phyloP scores from a whole-genome alignment of 768 basidiomycete species.

The Dioszegia hungarica region DNA sequence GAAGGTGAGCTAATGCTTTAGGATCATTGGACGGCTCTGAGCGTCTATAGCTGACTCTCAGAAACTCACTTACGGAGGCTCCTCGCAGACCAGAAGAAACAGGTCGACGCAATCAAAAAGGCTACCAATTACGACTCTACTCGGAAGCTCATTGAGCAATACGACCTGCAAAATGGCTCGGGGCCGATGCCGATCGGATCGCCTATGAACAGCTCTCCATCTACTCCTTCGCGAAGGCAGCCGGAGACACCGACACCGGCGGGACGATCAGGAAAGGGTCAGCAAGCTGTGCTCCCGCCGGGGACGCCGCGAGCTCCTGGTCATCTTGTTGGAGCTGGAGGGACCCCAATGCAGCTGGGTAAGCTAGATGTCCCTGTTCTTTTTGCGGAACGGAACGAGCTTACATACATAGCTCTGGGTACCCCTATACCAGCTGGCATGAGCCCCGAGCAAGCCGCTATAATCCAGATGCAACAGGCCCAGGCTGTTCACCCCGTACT shows the following conservation, averaged over 20 bases:
- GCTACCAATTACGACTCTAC: constrained; percentile 94
- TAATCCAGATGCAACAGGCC: constrained; percentile 35
- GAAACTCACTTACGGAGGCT: constrained; percentile 73
- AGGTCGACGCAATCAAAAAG: constrained; percentile 94
- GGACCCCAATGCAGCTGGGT: constrained; percentile 27
- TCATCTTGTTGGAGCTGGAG: constrained; percentile 40
- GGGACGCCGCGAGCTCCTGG: constrained; percentile 42
- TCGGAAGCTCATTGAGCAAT: constrained; percentile 79
- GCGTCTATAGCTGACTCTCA: constrained; percentile 48
- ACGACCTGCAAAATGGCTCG: constrained; percentile 55
- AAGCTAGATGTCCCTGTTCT: background rate
- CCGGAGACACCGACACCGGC: constrained; percentile 17
- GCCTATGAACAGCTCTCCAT: background rate
- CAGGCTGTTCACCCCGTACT: constrained; percentile 41
- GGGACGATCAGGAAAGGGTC: background rate
- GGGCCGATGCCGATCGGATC: background rate
- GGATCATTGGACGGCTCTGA: background rate
- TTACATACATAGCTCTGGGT: background rate
- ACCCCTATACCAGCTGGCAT: constrained; percentile 30
- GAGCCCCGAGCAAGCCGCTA: constrained; percentile 40
- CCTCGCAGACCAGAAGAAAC: constrained; percentile 71
- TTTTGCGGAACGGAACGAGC: background rate
- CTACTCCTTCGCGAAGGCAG: constrained; percentile 18
- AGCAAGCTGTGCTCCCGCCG: too few species aligned
- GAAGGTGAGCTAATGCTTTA: constrained; percentile 31